Evolutionary conservation across 306 rosid species (phyloP), one percentile per base, ranked within the genome.

Genomic region (Prunus dulcis): DNA sequence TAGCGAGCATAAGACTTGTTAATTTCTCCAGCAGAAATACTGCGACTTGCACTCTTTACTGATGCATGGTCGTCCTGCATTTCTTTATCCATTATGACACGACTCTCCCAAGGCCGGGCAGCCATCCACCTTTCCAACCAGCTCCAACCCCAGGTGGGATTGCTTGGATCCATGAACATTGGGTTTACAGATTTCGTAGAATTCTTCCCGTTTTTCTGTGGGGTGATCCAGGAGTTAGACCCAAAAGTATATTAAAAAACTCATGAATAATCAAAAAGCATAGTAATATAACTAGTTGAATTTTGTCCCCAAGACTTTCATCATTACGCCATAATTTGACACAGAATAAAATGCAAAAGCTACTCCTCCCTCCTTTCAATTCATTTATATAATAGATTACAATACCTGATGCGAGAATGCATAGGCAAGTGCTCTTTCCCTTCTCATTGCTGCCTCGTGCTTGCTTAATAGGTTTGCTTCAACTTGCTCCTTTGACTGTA

Each of bases 61-160:
- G 98, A 89, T 80, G 91, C 80, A 32, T 64, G 84, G 17, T 91
- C 97, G 12, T 83, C 81, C 70, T 57, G 88, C 57, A 60, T 63
- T 25, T 93, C 98, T 82, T 89, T 93, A 67, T 90, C 93, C 41
- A 72, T 34, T 58, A 38, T 50, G 78, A 83, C 65, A 62, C 82
- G 89, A 76, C 81, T 79, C 80, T 96, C 99, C 83, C 86, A 91
- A 14, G 97, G 87, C 47, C 88, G 84, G 13, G 96, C 93, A 50
- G 98, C 98, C 89, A 86, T 96, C 98, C 99, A 96, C 76, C 99
- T 85, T 78, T 96, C 99, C 72, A 91, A 83, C 99, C 99, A 96
- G 87, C 98, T 92, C 99, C 99, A 96, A 6, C 99, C 99, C 99
- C 99, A 96, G 45, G 88, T 72, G 55, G 99, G 99, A 83, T 92